These are phyloP conservation scores for Amauroascus niger DNA, from an alignment of 2,329 filamentous ascomycete species.

Conservation along the genomic window DNA sequence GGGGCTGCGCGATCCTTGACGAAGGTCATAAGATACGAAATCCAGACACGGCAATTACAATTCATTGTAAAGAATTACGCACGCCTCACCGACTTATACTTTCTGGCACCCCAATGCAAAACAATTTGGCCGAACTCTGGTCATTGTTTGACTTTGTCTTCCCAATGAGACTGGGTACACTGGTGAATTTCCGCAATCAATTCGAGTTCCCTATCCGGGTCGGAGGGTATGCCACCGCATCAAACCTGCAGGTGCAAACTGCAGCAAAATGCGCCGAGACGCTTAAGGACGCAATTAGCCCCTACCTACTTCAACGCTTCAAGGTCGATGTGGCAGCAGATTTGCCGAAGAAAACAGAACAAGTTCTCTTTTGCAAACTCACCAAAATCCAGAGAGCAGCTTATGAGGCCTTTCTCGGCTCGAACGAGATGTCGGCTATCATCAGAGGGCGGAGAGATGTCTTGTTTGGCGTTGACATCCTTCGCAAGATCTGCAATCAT, in stretches of 20 bases:
- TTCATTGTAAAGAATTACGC: conserved; percentile 86
- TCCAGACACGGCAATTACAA: conserved; percentile 86
- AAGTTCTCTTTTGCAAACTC: conserved; percentile 91
- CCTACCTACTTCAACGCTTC: conserved; percentile 82
- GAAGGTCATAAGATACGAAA: conserved; percentile 98
- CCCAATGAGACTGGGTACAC: conserved; percentile 84
- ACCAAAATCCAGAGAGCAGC: conserved; percentile 67
- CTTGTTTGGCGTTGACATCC: conserved; percentile 78
- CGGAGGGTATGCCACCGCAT: conserved; percentile 91
- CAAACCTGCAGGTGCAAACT: conserved; percentile 86
- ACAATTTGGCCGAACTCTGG: conserved; percentile 91
- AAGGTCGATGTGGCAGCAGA: conserved; percentile 92
- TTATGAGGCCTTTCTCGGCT: conserved; percentile 72
- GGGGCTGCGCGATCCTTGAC: conserved; percentile 89
- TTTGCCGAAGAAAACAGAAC: conserved; percentile 88
- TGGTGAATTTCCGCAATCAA: conserved; percentile 80
- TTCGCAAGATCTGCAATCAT: conserved; percentile 96
- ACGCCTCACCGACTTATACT: conserved; percentile 87
- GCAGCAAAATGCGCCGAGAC: conserved; percentile 90
- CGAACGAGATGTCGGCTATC: conserved; percentile 78
- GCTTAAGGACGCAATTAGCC: conserved; percentile 84
- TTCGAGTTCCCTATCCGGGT: conserved; percentile 91
- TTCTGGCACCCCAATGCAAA: conserved; percentile 95
- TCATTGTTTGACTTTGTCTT: conserved; percentile 97
- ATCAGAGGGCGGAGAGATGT: conserved; percentile 64